Percentiles rank a stretch among this genome's conserved stretches.
Evolutionary conservation across 2,329 filamentous ascomycete species (phyloP).

Genomic region (Plenodomus lindquistii): DNA sequence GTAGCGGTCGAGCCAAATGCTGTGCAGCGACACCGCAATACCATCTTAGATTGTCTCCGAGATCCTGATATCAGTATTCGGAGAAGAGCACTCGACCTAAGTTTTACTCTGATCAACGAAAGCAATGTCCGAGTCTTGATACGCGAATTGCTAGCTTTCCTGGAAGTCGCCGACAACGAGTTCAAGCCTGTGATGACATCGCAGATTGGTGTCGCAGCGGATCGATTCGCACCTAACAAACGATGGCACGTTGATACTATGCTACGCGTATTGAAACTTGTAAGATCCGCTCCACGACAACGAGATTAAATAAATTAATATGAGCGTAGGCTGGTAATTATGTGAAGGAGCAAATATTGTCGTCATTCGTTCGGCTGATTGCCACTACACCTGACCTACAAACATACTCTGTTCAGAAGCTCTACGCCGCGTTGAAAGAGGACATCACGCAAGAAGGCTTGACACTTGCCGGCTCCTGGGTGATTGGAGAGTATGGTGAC

Average conservation of each 20-base stretch:
- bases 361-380: conserved; percentile 93
- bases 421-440: conserved; percentile 87
- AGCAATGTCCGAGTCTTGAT: conserved; percentile 93
- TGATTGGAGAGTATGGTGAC: conserved; percentile 96
- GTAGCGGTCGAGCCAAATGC: conserved; percentile 98
- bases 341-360: conserved; percentile 96
- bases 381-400: conserved; percentile 93
- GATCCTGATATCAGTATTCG: conserved; percentile 98
- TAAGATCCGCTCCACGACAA: conserved; percentile 18
- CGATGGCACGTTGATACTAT: conserved; percentile 99
- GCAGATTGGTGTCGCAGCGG: conserved; percentile 95
- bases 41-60: conserved; percentile 91
- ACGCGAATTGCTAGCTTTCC: conserved; percentile 87
- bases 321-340: conserved; percentile 75
- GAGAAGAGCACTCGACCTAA: conserved; percentile 91
- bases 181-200: conserved; percentile 99
- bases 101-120: conserved; percentile 97
- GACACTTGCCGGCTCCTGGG: conserved; percentile 92
- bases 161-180: conserved; percentile 96
- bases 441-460: conserved; percentile 97
- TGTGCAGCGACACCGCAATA: conserved; percentile 95
- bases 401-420: conserved; percentile 93
- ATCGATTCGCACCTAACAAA: conserved; percentile 95
- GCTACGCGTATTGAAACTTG: conserved; percentile 84
- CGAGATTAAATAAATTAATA: background rate